Base-by-base conservation (phyloP, 108 stramenopile species). In the Cyclotella cryptica region DNA sequence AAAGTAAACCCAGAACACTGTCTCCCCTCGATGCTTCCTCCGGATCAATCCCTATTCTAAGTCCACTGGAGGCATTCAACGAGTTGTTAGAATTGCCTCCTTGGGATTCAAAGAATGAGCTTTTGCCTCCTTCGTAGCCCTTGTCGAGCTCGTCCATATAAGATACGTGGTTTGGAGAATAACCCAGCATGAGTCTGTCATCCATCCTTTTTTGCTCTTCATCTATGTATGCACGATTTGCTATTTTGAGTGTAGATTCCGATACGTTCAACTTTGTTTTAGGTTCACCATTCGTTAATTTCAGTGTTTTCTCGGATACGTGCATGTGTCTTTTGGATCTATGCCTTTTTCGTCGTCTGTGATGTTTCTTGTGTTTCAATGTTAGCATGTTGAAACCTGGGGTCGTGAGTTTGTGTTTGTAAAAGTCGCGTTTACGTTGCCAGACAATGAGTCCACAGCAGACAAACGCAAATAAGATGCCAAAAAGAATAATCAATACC, bases 121-220 rank as follows among this genome's bases (percentile, higher is more conserved):
- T 51, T 39, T 53, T 52, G 30, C 51, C 67, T 17, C 47, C 67
- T 10, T 69, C 67, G 28, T 69, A 69, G 2, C 67, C 67, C 17
- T 39, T 21, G 18, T 69, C 67, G 1, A 53, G 17, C 47, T 45
- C 42, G 3, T 69, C 67, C 30, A 30, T 14, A 14, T 53, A 26
- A 14, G 13, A 15, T 18, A 6, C 6, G 35, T 35, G 35, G 35
- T 42, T 11, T 46, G 42, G 42, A 1, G 26, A 45, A 18, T 69
- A 69, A 35, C 67, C 47, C 35, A 43, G 10, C 52, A 69, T 69
- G 13, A 69, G 67, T 30, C 29, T 49, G 14, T 53, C 29, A 14
- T 69, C 67, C 67, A 69, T 53, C 49, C 18, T 69, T 17, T 11
- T 39, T 39, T 69, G 67, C 19, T 51, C 67, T 51, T 69, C 67